Evolutionary conservation across 495 filamentous ascomycete species (phyloP).

Genomic region (Penicillium longicatenatum): DNA sequence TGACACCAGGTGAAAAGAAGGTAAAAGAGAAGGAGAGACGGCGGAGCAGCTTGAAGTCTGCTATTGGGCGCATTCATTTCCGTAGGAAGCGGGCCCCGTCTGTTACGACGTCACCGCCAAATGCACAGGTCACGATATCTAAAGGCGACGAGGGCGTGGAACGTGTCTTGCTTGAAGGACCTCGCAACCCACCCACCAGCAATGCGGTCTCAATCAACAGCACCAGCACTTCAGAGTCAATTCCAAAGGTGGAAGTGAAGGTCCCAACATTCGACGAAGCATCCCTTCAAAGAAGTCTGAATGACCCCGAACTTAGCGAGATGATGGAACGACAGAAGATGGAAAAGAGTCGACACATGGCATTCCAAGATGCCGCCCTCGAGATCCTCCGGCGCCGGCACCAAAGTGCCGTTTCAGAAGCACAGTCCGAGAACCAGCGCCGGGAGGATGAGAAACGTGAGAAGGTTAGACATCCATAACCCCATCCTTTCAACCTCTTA

Average conservation of each 20-base stretch:
- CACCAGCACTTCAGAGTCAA: constrained; percentile 15
- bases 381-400: constrained; percentile 37
- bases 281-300: constrained; percentile 43
- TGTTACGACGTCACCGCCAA: constrained; percentile 30
- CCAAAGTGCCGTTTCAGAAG: constrained; percentile 34
- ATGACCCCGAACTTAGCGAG: constrained; percentile 49
- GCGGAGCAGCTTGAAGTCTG: constrained; percentile 38
- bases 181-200: constrained; percentile 13
- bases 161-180: constrained; percentile 33
- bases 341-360: constrained; percentile 60
- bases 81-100: constrained; percentile 42
- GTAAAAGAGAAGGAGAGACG: constrained; percentile 40
- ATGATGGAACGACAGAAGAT: constrained; percentile 56
- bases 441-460: constrained; percentile 52
- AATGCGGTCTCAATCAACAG: constrained; percentile 5
- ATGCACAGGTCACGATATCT: constrained; percentile 32
- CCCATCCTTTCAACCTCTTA: not conserved
- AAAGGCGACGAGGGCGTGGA: constrained; percentile 31
- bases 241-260: constrained; percentile 39
- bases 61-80: constrained; percentile 44
- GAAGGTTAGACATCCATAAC: constrained; percentile 44
- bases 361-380: constrained; percentile 47
- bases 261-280: constrained; percentile 43
- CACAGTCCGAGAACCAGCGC: constrained; percentile 33
- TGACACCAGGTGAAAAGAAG: constrained; percentile 35